Base-by-base conservation (phyloP, 2,329 filamentous ascomycete species). In the Malbranchea cinnamomea region DNA sequence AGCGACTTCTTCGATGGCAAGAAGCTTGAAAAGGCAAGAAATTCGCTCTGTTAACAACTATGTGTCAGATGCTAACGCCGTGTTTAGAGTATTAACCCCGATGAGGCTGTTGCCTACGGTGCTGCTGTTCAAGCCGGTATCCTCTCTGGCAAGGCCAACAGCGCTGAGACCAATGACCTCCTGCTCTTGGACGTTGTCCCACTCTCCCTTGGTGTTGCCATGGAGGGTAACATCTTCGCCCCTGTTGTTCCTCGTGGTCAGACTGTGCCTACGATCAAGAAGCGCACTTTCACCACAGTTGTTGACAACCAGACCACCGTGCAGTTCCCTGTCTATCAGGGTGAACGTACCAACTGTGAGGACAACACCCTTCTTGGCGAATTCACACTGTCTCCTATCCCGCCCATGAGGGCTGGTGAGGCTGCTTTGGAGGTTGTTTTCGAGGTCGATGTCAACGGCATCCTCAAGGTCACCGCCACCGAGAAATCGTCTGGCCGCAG, bases 371-470 rank as follows among this genome's bases (percentile, higher is more conserved):
- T 81, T 15, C 73, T 95, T 34, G 89, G 89, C 58, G 89, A 95
- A 65, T 98, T 95, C 64, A 94, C 87, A 36, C 69, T 98, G 40
- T 79, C 84, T 46, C 89, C 87, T 26, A 87, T 69, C 61, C 85
- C 67, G 62, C 69, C 69, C 5, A 77, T 94, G 83, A 78, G 77
- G 52, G 87, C 89, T 52, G 87, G 89, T 58, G 89, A 98, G 57
- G 81, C 89, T 47, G 85, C 92, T 44, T 79, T 98, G 26, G 89
- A 98, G 67, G 81, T 87, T 47, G 84, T 95, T 59, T 95, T 98
- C 65, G 89, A 98, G 68, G 89, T 98, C 54, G 89, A 98, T 48
- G 89, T 94, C 72, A 98, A 98, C 71, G 89, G 89, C 78, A 93
- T 94, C 59, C 78, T 98, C 45, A 98, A 98, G 77, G 89, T 95